Conservation (phyloP, 345 rosid species). For the Moringa oleifera region DNA sequence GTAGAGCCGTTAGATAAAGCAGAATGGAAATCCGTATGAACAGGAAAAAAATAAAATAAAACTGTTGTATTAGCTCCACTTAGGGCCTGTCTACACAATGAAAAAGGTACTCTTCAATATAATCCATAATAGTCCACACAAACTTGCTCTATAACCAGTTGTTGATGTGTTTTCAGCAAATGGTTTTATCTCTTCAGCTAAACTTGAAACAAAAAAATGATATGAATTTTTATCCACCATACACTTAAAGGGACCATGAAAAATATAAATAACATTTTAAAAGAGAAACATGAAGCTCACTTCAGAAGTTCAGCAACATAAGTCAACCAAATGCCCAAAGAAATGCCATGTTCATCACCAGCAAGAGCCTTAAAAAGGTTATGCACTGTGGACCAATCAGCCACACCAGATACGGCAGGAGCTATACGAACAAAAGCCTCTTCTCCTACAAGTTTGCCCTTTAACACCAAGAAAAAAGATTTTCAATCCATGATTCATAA, state of each 20-base stretch:
- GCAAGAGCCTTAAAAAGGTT: conserved; percentile 82
- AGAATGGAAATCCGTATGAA: no score
- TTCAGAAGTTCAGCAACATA: conserved; percentile 84
- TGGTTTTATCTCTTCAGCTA: neutral
- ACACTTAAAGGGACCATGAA: neutral
- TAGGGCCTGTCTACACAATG: no score
- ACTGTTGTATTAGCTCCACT: no score
- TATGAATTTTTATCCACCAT: neutral
- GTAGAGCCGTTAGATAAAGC: no score
- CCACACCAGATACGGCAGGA: conserved; percentile 85
- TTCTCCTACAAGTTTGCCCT: conserved; percentile 72
- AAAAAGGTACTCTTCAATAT: no score
- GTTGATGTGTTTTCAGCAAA: neutral
- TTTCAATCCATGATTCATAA: neutral
- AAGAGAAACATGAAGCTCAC: conserved; percentile 43
- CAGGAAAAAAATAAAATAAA: no score
- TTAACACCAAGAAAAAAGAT: conserved; percentile 22
- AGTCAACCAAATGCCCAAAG: conserved; percentile 70
- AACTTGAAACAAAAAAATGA: neutral
- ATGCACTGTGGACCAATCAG: conserved; percentile 82
- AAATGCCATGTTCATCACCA: conserved; percentile 58
- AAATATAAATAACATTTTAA: neutral
- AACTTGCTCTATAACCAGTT: no score
- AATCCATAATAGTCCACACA: no score
- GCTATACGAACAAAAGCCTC: conserved; percentile 86